Evolutionary conservation across 1,284 basidiomycete species (phyloP), one percentile per base, ranked within the genome.

Genomic region (Ceraceosorus guamensis): DNA sequence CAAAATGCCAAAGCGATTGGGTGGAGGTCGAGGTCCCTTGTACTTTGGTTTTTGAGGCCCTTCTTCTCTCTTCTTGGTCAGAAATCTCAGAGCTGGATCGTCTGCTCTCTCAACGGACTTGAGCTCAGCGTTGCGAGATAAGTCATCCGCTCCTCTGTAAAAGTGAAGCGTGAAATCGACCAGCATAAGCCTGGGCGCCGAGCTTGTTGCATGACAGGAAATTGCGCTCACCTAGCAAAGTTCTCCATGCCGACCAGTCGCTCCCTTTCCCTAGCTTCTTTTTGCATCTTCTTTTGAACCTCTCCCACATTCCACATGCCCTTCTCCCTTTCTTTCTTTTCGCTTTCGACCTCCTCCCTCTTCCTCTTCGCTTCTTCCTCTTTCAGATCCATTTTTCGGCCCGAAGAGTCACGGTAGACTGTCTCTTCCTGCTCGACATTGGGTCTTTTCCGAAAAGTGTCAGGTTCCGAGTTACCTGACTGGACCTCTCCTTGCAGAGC

Each of bases 261-360:
- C 69, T 87, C 73, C 65, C 89, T 84, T 56, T 56, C 46, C 32
- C 59, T 45, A 0, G 52, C 52, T 16, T 52, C 62, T 6, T 50
- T 30, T 70, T 82, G 83, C 14, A 89, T 87, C 46, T 80, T 79
- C 58, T 90, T 86, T 34, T 88, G 85, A 54, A 86, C 81, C 79
- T 98, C 68, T 30, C 95, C 95, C 77, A 92, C 96, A 0, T 88
- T 89, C 95, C 95, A 98, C 73, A 92, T 88, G 53, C 85, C 86
- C 71, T 91, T 88, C 75, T 84, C 86, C 77, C 46, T 50, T 35
- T 54, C 57, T 16, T 39, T 37, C 14, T 18, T 32, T 2, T 52
- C 53, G 44, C 61, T 47, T 2, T 50, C 63, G n/a, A 58, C 55
- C 44, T 49, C 46, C 3, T 49, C 60, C 0, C 55, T 82, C 79